Conservation (phyloP, 2,329 filamentous ascomycete species). For the Fusarium anthophilum region DNA sequence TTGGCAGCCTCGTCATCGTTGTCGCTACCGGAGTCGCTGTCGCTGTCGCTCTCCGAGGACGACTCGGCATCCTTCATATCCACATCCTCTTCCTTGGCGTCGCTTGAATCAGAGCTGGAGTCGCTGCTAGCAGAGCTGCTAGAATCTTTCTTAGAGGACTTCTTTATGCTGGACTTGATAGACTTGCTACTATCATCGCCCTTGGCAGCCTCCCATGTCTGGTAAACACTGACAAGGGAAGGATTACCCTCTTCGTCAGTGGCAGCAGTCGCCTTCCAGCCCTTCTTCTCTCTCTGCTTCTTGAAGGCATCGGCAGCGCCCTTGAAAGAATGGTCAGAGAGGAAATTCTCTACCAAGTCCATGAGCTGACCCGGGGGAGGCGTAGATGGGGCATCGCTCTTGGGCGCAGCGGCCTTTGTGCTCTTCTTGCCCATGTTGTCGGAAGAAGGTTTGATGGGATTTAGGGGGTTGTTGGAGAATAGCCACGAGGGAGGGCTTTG, state of each 20-base stretch:
- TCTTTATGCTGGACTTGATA: conserved; percentile 36
- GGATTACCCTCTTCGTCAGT: conserved; percentile 37
- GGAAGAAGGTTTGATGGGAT: conserved; percentile 28
- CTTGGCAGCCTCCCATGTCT: conserved; percentile 57
- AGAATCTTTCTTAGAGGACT: conserved; percentile 27
- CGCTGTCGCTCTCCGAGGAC: conserved; percentile 48
- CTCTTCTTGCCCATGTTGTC: conserved; percentile 49
- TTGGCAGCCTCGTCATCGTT: conserved; percentile 38
- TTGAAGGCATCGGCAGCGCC: conserved; percentile 69
- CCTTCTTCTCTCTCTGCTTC: conserved; percentile 67
- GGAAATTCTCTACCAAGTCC: conserved; percentile 72
- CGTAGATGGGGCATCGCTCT: conserved; percentile 32
- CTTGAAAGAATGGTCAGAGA: conserved; percentile 72
- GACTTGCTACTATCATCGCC: conserved; percentile 26
- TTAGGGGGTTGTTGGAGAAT: conserved; percentile 53
- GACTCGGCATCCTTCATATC: conserved; percentile 59
- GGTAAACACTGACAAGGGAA: conserved; percentile 61
- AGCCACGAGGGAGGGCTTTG: conserved; percentile 53
- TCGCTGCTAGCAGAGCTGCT: conserved; percentile 38
- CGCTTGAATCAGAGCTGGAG: conserved; percentile 39
- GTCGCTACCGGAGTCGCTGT: conserved; percentile 37
- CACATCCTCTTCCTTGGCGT: conserved; percentile 52
- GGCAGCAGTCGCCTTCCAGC: conserved; percentile 50
- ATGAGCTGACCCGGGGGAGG: conserved; percentile 69
- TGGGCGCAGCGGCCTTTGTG: conserved; percentile 31